Evolutionary conservation across 1,284 basidiomycete genomes (phyloP).

Genomic region (Meira nashicola): DNA sequence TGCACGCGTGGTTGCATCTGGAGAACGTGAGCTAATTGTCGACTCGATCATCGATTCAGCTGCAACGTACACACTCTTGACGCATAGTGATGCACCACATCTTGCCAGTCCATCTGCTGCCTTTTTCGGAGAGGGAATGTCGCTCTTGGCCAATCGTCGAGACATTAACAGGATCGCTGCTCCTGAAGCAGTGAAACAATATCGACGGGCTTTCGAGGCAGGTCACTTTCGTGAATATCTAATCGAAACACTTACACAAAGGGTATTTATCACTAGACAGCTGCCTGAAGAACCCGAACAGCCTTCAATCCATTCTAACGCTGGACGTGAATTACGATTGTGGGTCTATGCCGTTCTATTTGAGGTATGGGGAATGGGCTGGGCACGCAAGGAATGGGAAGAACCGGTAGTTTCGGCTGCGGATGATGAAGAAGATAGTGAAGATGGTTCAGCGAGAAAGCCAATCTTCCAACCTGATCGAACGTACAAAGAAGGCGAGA

Average conservation of each 20-base stretch:
- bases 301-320: slow-evolving; percentile 23
- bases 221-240: slow-evolving; percentile 23
- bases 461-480: slow-evolving; percentile 12
- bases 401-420: slow-evolving; percentile 17
- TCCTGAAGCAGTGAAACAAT: slow-evolving; percentile 12
- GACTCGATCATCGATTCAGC: slow-evolving; percentile 37
- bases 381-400: slow-evolving; percentile 35
- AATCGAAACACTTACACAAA: slow-evolving; percentile 23
- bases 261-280: slow-evolving; percentile 21
- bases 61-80: slow-evolving; percentile 37
- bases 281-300: slow-evolving; percentile 37
- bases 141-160: not conserved
- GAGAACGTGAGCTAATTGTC: slow-evolving; percentile 27
- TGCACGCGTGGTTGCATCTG: slow-evolving; percentile 23
- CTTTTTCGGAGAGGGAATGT: slow-evolving; percentile 21
- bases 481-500: slow-evolving; percentile 12
- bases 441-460: not conserved
- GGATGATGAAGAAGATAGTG: slow-evolving; percentile 12
- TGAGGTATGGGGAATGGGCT: slow-evolving; percentile 35
- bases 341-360: slow-evolving; percentile 36
- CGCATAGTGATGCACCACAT: slow-evolving; percentile 19
- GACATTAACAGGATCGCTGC: not conserved
- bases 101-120: slow-evolving; percentile 20
- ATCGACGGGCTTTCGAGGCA: slow-evolving; percentile 22
- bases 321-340: slow-evolving; percentile 24